A percentile compares a stretch with the other conserved stretches of the same genome.
phyloP scores from a whole-genome alignment of 345 rosid genomes.

The Citrus cavaleriei region DNA sequence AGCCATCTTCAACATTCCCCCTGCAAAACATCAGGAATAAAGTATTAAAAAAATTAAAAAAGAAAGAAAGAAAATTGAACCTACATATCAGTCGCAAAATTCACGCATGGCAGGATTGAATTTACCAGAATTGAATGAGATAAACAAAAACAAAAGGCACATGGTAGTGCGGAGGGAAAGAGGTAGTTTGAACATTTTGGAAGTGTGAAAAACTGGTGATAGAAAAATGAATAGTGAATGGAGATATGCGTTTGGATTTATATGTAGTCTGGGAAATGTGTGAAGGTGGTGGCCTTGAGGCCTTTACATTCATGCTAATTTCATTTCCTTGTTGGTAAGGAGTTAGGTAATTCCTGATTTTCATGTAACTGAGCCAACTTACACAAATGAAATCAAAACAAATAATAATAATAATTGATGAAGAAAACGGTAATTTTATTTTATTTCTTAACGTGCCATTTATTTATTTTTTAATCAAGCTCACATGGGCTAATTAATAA shows the following conservation, averaged over 20 bases:
- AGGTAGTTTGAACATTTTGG: slow-evolving; percentile 6
- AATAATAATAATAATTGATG: too few species aligned
- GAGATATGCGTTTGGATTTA: background rate
- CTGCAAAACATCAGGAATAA: background rate
- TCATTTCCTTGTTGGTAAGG: slow-evolving; percentile 4
- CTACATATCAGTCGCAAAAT: too few species aligned
- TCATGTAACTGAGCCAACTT: background rate
- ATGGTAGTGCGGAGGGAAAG: background rate
- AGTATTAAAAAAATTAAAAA: too few species aligned
- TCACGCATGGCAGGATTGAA: background rate
- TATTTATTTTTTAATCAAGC: too few species aligned
- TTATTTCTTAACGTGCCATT: too few species aligned
- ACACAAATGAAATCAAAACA: background rate
- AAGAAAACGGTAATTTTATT: too few species aligned
- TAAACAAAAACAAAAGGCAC: background rate
- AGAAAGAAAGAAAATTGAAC: too few species aligned
- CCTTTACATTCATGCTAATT: background rate
- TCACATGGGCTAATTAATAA: too few species aligned
- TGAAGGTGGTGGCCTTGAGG: background rate
- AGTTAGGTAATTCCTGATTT: slow-evolving; percentile 7
- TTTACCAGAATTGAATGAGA: slow-evolving; percentile 1
- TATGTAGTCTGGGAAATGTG: background rate
- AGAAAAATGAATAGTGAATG: background rate
- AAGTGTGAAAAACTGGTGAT: background rate
- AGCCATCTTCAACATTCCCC: background rate